Evolutionary conservation across 2,329 filamentous ascomycete genomes (phyloP).

Genomic region (Coleophoma crateriformis): DNA sequence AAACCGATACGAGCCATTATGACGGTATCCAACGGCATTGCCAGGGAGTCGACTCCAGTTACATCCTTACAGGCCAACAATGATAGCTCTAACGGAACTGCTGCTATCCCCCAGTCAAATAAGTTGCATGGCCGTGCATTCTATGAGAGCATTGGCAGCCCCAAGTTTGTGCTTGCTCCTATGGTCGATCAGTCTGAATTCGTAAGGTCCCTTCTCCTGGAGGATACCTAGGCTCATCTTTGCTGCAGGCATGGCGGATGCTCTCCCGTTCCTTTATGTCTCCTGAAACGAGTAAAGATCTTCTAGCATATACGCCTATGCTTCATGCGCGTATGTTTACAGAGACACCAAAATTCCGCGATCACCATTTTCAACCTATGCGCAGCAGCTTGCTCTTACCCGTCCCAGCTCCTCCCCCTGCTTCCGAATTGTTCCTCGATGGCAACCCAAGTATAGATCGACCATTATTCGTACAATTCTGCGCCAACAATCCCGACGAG

Average conservation of each 20-base stretch:
- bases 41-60: slow-evolving; percentile 3
- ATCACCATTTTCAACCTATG: slow-evolving; percentile 73
- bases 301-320: slow-evolving; percentile 95
- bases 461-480: slow-evolving; percentile 94
- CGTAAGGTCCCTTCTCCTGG: slow-evolving; percentile 46
- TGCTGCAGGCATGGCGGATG: slow-evolving; percentile 82
- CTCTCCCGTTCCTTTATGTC: slow-evolving; percentile 89
- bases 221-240: neutral
- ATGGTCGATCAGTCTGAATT: slow-evolving; percentile 99
- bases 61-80: slow-evolving; percentile 1
- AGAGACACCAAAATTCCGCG: slow-evolving; percentile 70
- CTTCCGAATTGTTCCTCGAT: slow-evolving; percentile 60
- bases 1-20: slow-evolving; percentile 9
- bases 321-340: slow-evolving; percentile 86
- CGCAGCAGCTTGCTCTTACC: slow-evolving; percentile 19
- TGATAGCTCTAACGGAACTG: neutral
- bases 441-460: slow-evolving; percentile 81
- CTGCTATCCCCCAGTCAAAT: slow-evolving; percentile 1
- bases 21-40: slow-evolving; percentile 9
- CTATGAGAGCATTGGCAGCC: slow-evolving; percentile 90
- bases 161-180: slow-evolving; percentile 84
- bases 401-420: slow-evolving; percentile 26
- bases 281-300: slow-evolving; percentile 51
- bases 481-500: slow-evolving; percentile 78
- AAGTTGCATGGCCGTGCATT: slow-evolving; percentile 85